phyloP scores from a whole-genome alignment of 2,329 filamentous ascomycete species.

The Pseudogymnoascus sp. region DNA sequence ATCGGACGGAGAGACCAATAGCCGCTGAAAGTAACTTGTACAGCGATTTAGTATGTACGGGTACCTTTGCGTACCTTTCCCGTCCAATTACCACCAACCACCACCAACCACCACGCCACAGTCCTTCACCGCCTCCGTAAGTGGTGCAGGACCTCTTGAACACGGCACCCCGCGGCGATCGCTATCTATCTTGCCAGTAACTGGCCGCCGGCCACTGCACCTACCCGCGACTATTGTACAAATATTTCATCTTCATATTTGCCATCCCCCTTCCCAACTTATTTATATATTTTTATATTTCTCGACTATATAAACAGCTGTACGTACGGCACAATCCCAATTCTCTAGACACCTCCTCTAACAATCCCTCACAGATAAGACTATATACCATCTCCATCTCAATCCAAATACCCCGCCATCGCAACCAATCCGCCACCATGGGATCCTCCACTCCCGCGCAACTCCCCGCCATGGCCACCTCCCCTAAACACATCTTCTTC shows the following conservation, averaged over 20 bases:
- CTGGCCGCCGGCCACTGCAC: not conserved
- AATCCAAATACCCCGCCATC: conserved; percentile 7
- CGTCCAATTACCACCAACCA: not conserved
- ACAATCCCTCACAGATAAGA: not conserved
- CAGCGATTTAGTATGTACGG: not conserved
- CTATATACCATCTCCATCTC: not conserved
- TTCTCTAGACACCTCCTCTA: not conserved
- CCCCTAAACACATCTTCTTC: conserved; percentile 94
- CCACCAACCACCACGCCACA: not conserved
- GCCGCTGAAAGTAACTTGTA: not conserved
- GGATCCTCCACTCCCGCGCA: conserved; percentile 27
- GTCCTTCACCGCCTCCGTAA: not conserved
- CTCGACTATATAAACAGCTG: not conserved
- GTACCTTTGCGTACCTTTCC: not conserved
- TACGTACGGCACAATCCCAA: not conserved
- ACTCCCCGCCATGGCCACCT: conserved; percentile 54
- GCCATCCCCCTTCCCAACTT: not conserved
- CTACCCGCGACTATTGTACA: not conserved
- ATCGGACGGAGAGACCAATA: conserved; percentile 3
- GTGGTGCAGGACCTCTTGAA: not conserved
- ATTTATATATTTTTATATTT: not conserved
- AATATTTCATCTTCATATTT: not conserved
- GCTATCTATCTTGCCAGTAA: not conserved
- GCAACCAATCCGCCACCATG: conserved; percentile 17
- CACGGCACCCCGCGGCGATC: not conserved